Evolutionary conservation across 2,329 filamentous ascomycete species (phyloP), one percentile per base, ranked within the genome.

Genomic region (Lomentospora prolificans): DNA sequence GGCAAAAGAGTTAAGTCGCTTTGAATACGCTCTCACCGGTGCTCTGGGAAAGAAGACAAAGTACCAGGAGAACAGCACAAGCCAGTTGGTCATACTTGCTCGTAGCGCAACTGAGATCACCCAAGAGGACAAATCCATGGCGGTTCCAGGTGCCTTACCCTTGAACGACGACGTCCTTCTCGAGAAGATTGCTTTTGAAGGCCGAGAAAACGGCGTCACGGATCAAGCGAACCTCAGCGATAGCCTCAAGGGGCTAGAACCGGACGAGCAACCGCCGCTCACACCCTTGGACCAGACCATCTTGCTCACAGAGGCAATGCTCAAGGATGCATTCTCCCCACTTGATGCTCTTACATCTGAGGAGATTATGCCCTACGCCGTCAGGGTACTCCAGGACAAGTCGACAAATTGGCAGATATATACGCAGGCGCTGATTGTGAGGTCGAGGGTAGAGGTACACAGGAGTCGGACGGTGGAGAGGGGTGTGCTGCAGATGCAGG

Each of bases 361-460:
- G 70, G 90, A 97, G 66, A 92, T 95, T 3, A 71, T 95, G 1
- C 94, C 94, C 0, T 99, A 92, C 66, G 94, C 94, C 0, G 86
- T 85, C 1, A 83, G 94, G 41, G 94, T 97, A 0, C 77, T 99
- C 1, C 81, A 87, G 7, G 90, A 94, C 58, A 91, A 92, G 62
- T 87, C 87, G 50, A 92, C 90, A 1, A 99, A 97, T 69, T 99
- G 94, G 94, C 94, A 97, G 68, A 86, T 96, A 31, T 97, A 97
- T 67, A 96, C 94, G 0, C 91, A 97, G 66, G 94, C 90, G 0
- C 75, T 99, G 7, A 77, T 99, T 0, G 88, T 97, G 1, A 81
- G 94, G 48, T 95, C 89, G 58, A 80, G 94, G 14, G 92, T 97
- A 55, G 94, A 99, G 69, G 79, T 91, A 0, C 91, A 95, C 70